Evolutionary conservation across 306 rosid species (phyloP).

Genomic region (Alnus glutinosa): DNA sequence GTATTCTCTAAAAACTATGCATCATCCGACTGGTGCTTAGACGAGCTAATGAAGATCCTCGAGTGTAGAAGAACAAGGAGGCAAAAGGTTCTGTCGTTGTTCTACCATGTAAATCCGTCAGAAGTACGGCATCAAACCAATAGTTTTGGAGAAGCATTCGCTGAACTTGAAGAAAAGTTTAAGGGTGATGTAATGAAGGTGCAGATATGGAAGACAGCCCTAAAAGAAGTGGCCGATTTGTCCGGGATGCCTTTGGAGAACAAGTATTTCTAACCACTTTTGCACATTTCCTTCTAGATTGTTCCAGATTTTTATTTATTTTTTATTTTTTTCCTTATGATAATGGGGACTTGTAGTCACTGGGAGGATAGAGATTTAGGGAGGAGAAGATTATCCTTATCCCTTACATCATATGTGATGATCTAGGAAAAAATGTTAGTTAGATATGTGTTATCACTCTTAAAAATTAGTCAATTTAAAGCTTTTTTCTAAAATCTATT

Average conservation of each 20-base stretch:
- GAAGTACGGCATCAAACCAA: not conserved
- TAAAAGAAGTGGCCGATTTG: conserved; percentile 9
- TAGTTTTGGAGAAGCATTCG: not conserved
- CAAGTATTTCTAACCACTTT: not conserved
- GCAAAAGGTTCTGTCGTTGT: not conserved
- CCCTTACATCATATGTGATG: no score
- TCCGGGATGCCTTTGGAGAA: conserved; percentile 21
- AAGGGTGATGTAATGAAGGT: conserved; percentile 25
- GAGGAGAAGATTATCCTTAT: no score
- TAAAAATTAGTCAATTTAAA: no score
- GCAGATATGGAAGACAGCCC: conserved; percentile 28
- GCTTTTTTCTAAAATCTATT: no score
- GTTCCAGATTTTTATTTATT: no score
- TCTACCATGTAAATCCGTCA: not conserved
- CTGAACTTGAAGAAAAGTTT: not conserved
- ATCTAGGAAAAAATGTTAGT: no score
- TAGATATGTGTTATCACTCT: no score
- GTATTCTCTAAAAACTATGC: conserved; percentile 29
- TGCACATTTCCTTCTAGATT: no score
- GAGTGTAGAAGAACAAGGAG: not conserved
- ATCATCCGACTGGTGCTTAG: not conserved
- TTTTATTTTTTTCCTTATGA: no score
- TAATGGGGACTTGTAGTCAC: no score
- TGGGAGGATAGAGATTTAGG: no score
- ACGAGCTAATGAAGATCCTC: not conserved